These are phyloP conservation scores for Syzygium jambos DNA, from an alignment of 345 rosid genomes.

Conservation along the genomic window DNA sequence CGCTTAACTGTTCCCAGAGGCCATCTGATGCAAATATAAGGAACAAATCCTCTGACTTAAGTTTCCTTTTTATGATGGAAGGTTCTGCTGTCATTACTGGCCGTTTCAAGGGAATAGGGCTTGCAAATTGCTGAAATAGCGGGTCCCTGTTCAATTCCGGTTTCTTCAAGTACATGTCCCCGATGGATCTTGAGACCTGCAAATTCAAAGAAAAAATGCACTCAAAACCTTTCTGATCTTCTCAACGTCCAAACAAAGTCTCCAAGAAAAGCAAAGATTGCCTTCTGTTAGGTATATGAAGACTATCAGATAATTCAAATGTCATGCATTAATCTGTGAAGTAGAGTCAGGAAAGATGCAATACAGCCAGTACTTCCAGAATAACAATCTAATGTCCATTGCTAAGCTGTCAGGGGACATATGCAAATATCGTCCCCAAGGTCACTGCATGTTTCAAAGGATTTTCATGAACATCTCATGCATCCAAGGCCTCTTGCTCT, in stretches of 20 bases:
- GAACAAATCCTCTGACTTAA: constrained; percentile 67
- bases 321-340: not conserved
- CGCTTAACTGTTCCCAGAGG: constrained; percentile 96
- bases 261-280: not conserved
- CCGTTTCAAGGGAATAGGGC: constrained; percentile 64
- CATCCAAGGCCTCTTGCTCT: constrained; percentile 13
- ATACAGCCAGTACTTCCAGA: not conserved
- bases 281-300: not conserved
- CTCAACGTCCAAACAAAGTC: not conserved
- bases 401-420: constrained; percentile 5
- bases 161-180: constrained; percentile 89
- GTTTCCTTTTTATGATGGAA: constrained; percentile 60
- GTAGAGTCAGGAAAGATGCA: not conserved
- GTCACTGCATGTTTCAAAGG: not conserved
- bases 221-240: not conserved
- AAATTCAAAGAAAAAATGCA: not conserved
- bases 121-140: constrained; percentile 67
- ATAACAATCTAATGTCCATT: not conserved
- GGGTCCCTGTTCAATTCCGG: constrained; percentile 83
- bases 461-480: constrained; percentile 21
- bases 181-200: constrained; percentile 97
- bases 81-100: constrained; percentile 93
- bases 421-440: not conserved
- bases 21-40: constrained; percentile 98
- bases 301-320: not conserved